These are phyloP conservation scores for Suillus subalutaceus DNA, from an alignment of 768 basidiomycete genomes.

Conservation along the genomic window DNA sequence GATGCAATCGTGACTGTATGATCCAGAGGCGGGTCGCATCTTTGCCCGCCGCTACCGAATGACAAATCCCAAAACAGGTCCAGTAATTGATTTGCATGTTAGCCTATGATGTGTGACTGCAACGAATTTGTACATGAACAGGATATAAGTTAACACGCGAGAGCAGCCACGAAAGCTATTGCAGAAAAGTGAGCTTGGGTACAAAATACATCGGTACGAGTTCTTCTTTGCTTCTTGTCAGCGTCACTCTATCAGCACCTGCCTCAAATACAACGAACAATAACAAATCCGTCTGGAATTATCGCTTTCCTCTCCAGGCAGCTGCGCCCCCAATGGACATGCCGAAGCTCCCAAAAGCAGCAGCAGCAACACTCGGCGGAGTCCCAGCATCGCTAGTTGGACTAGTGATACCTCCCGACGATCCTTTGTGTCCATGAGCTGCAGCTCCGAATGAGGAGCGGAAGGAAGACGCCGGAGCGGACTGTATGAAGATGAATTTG, in stretches of 20 bases:
- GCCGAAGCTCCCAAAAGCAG: slow-evolving; percentile 53
- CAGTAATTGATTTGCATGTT: neutral
- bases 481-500: slow-evolving; percentile 81
- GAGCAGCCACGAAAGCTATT: neutral
- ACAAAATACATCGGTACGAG: neutral
- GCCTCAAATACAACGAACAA: slow-evolving; percentile 9
- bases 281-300: no score
- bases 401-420: slow-evolving; percentile 21
- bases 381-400: slow-evolving; percentile 28
- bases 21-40: neutral
- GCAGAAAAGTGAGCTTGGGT: neutral
- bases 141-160: neutral
- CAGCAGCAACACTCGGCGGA: slow-evolving; percentile 32
- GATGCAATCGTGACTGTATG: neutral
- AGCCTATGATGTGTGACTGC: neutral
- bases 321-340: slow-evolving; percentile 38
- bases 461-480: slow-evolving; percentile 67
- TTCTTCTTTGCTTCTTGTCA: neutral
- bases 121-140: neutral
- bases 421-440: slow-evolving; percentile 25
- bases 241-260: neutral
- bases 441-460: slow-evolving; percentile 61
- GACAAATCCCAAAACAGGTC: neutral
- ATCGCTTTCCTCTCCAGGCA: slow-evolving; percentile 30
- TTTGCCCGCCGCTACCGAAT: neutral